Percentiles rank a stretch among this genome's conserved stretches.
Evolutionary conservation across 495 filamentous ascomycete species (phyloP).

Genomic region (Aspergillus hancockii): DNA sequence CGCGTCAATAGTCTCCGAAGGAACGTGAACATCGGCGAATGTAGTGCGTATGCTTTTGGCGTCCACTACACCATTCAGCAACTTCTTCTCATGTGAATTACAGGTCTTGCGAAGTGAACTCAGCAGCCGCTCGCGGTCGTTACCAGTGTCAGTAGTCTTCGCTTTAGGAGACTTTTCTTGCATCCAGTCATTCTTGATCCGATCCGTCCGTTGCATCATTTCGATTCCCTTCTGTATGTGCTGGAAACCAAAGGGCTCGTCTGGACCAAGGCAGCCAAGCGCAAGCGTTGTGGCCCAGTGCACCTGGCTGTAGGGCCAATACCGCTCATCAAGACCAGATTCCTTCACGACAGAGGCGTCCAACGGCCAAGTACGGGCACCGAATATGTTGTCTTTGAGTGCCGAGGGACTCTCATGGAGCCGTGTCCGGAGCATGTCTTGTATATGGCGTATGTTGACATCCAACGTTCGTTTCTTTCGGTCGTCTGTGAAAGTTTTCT

Average conservation of each 20-base stretch:
- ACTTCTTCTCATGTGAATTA: constrained; percentile 76
- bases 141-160: constrained; percentile 25
- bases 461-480: constrained; percentile 53
- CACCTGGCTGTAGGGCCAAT: constrained; percentile 61
- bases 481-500: constrained; percentile 42
- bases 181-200: constrained; percentile 39
- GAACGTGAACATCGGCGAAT: constrained; percentile 81
- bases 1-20: constrained; percentile 80
- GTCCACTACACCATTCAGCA: constrained; percentile 80
- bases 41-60: constrained; percentile 79
- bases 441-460: constrained; percentile 71
- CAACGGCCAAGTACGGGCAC: constrained; percentile 37
- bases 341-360: constrained; percentile 36
- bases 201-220: constrained; percentile 40
- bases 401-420: constrained; percentile 37
- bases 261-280: constrained; percentile 53
- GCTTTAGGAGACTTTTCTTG: constrained; percentile 34
- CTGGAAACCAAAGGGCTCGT: constrained; percentile 39
- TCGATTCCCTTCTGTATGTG: constrained; percentile 42
- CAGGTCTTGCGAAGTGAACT: constrained; percentile 53
- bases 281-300: constrained; percentile 63
- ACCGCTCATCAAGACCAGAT: constrained; percentile 50
- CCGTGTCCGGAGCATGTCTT: constrained; percentile 59
- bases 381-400: constrained; percentile 37
- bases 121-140: constrained; percentile 38